Percentiles rank a stretch among this genome's conserved stretches.
phyloP scores from a whole-genome alignment of 2,329 filamentous ascomycete genomes.

The Paracamarosporium sp. region DNA sequence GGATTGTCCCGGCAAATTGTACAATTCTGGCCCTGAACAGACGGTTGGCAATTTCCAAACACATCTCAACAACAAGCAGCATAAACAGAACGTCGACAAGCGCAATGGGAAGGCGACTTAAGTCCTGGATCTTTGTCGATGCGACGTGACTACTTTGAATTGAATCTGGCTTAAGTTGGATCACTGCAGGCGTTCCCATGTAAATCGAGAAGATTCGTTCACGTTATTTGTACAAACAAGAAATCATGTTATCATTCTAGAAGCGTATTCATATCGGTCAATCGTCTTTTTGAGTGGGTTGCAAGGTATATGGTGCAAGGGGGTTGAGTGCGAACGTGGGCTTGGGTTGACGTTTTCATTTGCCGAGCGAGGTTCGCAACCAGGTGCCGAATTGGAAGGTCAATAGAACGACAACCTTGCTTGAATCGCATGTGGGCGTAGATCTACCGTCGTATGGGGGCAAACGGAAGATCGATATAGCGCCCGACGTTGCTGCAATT shows the following conservation, averaged over 20 bases:
- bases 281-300: background rate
- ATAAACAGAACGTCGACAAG: constrained; percentile 54
- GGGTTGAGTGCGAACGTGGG: constrained; percentile 24
- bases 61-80: constrained; percentile 83
- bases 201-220: constrained; percentile 2
- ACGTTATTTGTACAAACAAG: constrained; percentile 23
- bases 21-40: constrained; percentile 85
- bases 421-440: background rate
- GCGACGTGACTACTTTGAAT: background rate
- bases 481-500: constrained; percentile 7
- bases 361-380: constrained; percentile 13
- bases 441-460: background rate
- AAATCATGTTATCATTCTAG: background rate
- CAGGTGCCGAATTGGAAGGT: background rate
- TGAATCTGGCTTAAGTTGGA: background rate
- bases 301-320: constrained; percentile 13
- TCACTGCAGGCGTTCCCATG: background rate
- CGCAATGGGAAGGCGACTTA: constrained; percentile 27
- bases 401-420: background rate
- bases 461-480: background rate
- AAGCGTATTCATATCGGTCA: constrained; percentile 11
- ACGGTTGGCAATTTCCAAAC: constrained; percentile 92
- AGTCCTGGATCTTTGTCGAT: background rate
- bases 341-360: constrained; percentile 36
- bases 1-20: constrained; percentile 92